Conservation (phyloP, 2,329 filamentous ascomycete genomes). For the Metarhizium brunneum region DNA sequence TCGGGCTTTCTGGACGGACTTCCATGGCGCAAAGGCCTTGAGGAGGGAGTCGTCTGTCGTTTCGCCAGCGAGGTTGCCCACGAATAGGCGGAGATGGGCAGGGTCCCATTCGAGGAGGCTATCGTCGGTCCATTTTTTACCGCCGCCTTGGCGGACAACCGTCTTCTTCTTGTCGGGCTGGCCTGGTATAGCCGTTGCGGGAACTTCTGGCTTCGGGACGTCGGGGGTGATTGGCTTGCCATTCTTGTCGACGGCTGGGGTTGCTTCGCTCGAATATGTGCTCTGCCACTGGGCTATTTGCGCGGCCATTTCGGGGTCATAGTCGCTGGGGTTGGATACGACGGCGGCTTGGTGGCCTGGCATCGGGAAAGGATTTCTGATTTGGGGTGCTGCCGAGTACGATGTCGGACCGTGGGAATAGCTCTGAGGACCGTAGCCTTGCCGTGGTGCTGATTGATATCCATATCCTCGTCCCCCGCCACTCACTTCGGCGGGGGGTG, state of each 20-base stretch:
- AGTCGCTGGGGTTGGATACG: constrained; percentile 21
- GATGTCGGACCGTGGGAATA: constrained; percentile 26
- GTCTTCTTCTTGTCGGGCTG: constrained; percentile 66
- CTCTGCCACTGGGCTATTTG: constrained; percentile 94
- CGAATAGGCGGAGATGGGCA: constrained; percentile 85
- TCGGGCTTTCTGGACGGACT: constrained; percentile 81
- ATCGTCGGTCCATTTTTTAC: constrained; percentile 85
- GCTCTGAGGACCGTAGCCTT: constrained; percentile 17
- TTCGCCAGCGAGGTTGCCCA: constrained; percentile 93
- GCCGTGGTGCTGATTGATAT: constrained; percentile 19
- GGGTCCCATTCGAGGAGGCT: constrained; percentile 93
- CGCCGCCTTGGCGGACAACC: constrained; percentile 79
- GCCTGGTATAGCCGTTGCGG: constrained; percentile 34
- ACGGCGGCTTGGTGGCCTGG: constrained; percentile 36
- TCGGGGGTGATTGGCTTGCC: constrained; percentile 20
- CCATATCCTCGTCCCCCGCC: constrained; percentile 3
- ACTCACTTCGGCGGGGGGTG: constrained; percentile 18
- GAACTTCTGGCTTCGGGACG: constrained; percentile 19
- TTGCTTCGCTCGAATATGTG: constrained; percentile 52
- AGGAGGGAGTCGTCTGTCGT: constrained; percentile 92
- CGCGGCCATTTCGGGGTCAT: constrained; percentile 75
- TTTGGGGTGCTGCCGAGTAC: constrained; percentile 47
- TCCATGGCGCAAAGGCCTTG: constrained; percentile 87
- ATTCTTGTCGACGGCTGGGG: constrained; percentile 22
- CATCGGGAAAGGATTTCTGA: constrained; percentile 71